Conservation (phyloP, 2,329 filamentous ascomycete species). For the Colletotrichum truncatum region DNA sequence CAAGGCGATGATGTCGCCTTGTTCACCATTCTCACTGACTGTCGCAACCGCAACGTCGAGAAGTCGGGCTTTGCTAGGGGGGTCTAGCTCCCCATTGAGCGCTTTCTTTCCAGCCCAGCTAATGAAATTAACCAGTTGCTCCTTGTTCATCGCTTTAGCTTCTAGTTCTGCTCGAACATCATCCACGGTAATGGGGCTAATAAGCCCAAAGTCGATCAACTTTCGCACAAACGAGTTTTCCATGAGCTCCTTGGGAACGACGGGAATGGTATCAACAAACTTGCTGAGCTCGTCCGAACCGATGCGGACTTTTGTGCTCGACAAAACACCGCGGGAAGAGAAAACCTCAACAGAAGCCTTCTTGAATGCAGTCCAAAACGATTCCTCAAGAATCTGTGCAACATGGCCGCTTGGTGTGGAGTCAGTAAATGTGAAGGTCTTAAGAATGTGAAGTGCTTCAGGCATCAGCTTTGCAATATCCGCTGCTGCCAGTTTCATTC, state of each 20-base stretch:
- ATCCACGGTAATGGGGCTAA: constrained; percentile 86
- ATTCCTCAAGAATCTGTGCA: constrained; percentile 88
- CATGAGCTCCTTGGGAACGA: constrained; percentile 81
- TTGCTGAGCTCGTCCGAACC: constrained; percentile 70
- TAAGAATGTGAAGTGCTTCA: constrained; percentile 82
- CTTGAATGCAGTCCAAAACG: constrained; percentile 93
- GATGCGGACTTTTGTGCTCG: constrained; percentile 84
- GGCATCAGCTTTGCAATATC: constrained; percentile 76
- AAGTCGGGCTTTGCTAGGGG: constrained; percentile 71
- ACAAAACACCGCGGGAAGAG: constrained; percentile 86
- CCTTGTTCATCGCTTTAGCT: constrained; percentile 79
- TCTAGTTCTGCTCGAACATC: constrained; percentile 89
- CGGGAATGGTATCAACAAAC: constrained; percentile 90
- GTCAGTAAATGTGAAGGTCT: constrained; percentile 88
- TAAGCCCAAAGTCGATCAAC: constrained; percentile 83
- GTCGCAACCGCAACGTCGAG: constrained; percentile 84
- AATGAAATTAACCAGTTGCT: constrained; percentile 84
- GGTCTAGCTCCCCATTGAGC: constrained; percentile 76
- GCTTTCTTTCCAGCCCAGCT: constrained; percentile 83
- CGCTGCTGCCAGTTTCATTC: constrained; percentile 66
- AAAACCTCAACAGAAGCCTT: constrained; percentile 86
- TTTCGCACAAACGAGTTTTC: constrained; percentile 80
- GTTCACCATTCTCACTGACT: constrained; percentile 64
- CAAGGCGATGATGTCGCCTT: constrained; percentile 79
- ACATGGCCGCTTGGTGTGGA: constrained; percentile 89